Evolutionary conservation across 2,329 filamentous ascomycete species (phyloP).

Genomic region (Aspergillus brasiliensis): DNA sequence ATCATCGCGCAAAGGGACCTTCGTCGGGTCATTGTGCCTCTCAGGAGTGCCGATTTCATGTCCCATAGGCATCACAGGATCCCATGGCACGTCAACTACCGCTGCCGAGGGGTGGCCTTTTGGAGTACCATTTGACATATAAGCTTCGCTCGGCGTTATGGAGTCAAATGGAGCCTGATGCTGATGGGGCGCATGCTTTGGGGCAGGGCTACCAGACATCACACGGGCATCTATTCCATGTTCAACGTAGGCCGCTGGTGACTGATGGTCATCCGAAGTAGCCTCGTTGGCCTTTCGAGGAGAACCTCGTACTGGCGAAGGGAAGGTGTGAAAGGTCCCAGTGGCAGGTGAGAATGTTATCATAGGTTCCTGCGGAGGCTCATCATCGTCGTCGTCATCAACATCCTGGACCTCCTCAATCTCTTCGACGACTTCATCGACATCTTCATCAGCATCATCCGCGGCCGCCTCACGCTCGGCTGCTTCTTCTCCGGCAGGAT

Average conservation of each 20-base stretch:
- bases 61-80: conserved; percentile 7
- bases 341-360: conserved; percentile 47
- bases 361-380: conserved; percentile 35
- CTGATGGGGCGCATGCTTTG: conserved; percentile 13
- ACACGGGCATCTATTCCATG: conserved; percentile 8
- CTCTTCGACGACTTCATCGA: conserved; percentile 5
- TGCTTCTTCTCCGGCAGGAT: neutral
- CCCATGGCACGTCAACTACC: conserved; percentile 15
- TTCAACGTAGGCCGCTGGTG: conserved; percentile 7
- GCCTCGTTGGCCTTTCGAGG: conserved; percentile 25
- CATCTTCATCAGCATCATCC: neutral
- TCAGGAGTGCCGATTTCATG: neutral
- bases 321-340: conserved; percentile 46
- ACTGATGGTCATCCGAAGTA: conserved; percentile 17
- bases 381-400: conserved; percentile 17
- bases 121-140: conserved; percentile 13
- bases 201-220: conserved; percentile 9
- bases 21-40: conserved; percentile 29
- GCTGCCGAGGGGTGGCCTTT: conserved; percentile 13
- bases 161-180: conserved; percentile 15
- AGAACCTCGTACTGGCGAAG: conserved; percentile 38
- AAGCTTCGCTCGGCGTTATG: conserved; percentile 16
- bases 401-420: neutral
- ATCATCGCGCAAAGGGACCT: conserved; percentile 37
- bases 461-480: neutral